phyloP scores from a whole-genome alignment of 202 grass and related monocot genomes.

The Schoenoplectus tabernaemontani region DNA sequence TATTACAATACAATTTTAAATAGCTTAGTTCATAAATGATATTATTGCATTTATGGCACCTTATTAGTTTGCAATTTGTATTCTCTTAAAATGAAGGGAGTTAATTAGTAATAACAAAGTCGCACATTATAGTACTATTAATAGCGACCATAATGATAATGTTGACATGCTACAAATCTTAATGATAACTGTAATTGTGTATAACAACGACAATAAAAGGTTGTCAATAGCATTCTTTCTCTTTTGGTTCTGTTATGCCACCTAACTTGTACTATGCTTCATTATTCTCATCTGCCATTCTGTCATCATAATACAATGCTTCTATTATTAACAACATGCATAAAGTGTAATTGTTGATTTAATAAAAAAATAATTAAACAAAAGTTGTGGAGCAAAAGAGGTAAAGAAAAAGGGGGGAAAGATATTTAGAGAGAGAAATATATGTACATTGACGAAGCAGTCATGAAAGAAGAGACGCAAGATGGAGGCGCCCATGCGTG shows the following conservation, averaged over 20 bases:
- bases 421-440: background rate
- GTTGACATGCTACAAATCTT: background rate
- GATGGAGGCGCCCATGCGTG: constrained; percentile 53
- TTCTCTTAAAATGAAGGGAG: background rate
- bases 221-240: background rate
- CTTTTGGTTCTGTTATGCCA: background rate
- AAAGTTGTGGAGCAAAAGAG: background rate
- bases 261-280: constrained; percentile 2
- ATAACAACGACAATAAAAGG: background rate
- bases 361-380: background rate
- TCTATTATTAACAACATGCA: constrained; percentile 7
- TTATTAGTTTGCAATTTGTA: background rate
- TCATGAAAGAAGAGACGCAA: constrained; percentile 83
- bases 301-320: background rate
- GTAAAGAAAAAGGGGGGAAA: background rate
- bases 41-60: background rate
- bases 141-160: background rate
- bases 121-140: background rate
- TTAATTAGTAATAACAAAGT: background rate
- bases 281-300: background rate
- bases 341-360: background rate
- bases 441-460: constrained; percentile 66
- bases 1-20: background rate
- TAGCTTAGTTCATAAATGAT: background rate
- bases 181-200: background rate